These are phyloP conservation scores for Nepenthes alata DNA, from an alignment of 179 eudicot genomes.

Conservation along the genomic window DNA sequence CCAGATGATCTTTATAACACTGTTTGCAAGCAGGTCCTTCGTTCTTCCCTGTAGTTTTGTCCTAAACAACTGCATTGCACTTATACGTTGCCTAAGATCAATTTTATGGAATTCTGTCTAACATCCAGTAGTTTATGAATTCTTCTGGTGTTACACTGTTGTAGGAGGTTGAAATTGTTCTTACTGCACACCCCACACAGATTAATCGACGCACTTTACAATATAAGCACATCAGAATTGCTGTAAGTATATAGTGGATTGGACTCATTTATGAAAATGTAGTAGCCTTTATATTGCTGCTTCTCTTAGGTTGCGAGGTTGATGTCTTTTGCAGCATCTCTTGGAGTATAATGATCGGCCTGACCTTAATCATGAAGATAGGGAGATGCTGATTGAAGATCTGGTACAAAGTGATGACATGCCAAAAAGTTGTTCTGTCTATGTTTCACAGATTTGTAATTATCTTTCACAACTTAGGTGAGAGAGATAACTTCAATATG, in stretches of 20 bases:
- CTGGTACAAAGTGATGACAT: slow-evolving; percentile 30
- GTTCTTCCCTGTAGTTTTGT: slow-evolving; percentile 2
- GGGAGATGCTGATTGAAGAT: slow-evolving; percentile 83
- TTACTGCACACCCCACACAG: slow-evolving; percentile 95
- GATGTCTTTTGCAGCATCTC: slow-evolving; percentile 51
- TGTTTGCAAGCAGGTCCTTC: slow-evolving; percentile 74
- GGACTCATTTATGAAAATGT: not conserved
- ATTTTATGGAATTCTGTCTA: no score
- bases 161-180: slow-evolving; percentile 84
- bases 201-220: slow-evolving; percentile 82
- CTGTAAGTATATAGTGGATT: slow-evolving; percentile 32
- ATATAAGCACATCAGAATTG: slow-evolving; percentile 73
- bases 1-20: slow-evolving; percentile 68
- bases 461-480: slow-evolving; percentile 31
- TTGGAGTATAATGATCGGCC: slow-evolving; percentile 73
- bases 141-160: slow-evolving; percentile 5
- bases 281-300: slow-evolving; percentile 1
- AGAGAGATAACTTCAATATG: slow-evolving; percentile 87
- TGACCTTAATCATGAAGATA: slow-evolving; percentile 73
- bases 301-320: slow-evolving; percentile 6
- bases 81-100: no score
- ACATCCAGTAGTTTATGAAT: no score
- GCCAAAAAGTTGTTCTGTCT: not conserved
- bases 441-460: not conserved
- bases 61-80: no score